Conservation (phyloP, 2,329 filamentous ascomycete species). For the Phaeoacremonium minimum region DNA sequence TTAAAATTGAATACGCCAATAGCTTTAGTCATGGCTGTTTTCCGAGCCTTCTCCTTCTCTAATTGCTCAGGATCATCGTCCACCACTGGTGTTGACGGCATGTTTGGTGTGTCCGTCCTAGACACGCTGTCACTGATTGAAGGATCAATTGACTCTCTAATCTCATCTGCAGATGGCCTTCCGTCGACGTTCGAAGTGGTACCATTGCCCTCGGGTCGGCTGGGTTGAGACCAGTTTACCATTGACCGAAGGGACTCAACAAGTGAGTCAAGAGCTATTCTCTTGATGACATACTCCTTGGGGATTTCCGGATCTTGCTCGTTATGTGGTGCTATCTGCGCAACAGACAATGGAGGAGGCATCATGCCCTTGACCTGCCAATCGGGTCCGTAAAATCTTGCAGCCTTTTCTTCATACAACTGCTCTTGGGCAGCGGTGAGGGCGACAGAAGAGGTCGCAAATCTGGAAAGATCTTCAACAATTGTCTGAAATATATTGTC, state of each 20-base stretch:
- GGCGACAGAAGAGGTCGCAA: slow-evolving; percentile 73
- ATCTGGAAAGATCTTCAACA: slow-evolving; percentile 87
- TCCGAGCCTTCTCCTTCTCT: slow-evolving; percentile 91
- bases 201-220: slow-evolving; percentile 57
- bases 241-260: slow-evolving; percentile 86
- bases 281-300: slow-evolving; percentile 86
- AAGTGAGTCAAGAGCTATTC: slow-evolving; percentile 80
- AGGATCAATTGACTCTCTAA: slow-evolving; percentile 75
- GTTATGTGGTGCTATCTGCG: slow-evolving; percentile 59
- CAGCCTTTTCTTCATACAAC: slow-evolving; percentile 75
- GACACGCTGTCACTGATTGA: slow-evolving; percentile 56
- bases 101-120: slow-evolving; percentile 52
- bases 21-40: slow-evolving; percentile 86
- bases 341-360: slow-evolving; percentile 79
- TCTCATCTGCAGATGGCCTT: slow-evolving; percentile 46
- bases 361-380: slow-evolving; percentile 86
- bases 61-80: slow-evolving; percentile 92
- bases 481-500: slow-evolving; percentile 97
- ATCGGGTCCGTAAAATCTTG: slow-evolving; percentile 60
- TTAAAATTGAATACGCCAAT: slow-evolving; percentile 97
- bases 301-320: slow-evolving; percentile 70
- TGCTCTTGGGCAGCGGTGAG: slow-evolving; percentile 78
- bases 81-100: slow-evolving; percentile 62
- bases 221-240: slow-evolving; percentile 79
- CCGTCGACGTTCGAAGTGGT: slow-evolving; percentile 44